phyloP scores from a whole-genome alignment of 169 alveolate genomes.

The Cryptosporidium parvum region DNA sequence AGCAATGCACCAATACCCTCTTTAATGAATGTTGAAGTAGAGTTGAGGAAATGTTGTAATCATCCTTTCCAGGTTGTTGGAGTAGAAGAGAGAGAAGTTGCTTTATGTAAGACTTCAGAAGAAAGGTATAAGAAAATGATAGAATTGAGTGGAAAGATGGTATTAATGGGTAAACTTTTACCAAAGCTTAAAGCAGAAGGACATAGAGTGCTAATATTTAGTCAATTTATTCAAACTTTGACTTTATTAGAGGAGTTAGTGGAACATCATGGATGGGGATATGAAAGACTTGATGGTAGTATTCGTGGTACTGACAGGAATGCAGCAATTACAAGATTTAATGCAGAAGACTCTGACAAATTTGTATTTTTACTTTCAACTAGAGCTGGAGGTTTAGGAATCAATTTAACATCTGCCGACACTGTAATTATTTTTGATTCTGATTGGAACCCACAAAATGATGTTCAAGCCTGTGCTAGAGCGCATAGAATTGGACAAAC shows the following conservation, averaged over 20 bases:
- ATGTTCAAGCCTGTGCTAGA: conserved; percentile 94
- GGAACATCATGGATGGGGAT: conserved; percentile 83
- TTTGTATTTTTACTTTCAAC: conserved; percentile 93
- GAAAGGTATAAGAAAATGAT: conserved; percentile 81
- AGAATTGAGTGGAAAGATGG: conserved; percentile 90
- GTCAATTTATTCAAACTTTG: conserved; percentile 89
- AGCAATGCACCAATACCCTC: conserved; percentile 82
- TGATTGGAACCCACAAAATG: conserved; percentile 96
- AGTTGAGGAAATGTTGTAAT: conserved; percentile 93
- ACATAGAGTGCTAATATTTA: conserved; percentile 88
- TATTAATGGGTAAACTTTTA: conserved; percentile 81
- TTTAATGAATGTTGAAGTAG: conserved; percentile 90
- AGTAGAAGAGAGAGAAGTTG: conserved; percentile 83
- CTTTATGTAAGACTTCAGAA: conserved; percentile 73
- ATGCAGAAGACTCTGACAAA: conserved; percentile 83
- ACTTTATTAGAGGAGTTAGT: conserved; percentile 90
- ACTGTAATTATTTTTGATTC: conserved; percentile 93
- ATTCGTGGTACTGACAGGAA: conserved; percentile 88
- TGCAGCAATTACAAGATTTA: conserved; percentile 84
- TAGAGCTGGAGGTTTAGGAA: conserved; percentile 95
- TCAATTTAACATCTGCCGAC: conserved; percentile 93
- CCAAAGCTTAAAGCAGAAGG: conserved; percentile 88
- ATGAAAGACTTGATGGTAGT: conserved; percentile 90
- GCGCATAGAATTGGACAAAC: conserved; percentile 95
- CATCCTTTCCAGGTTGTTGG: conserved; percentile 94